phyloP scores from a whole-genome alignment of 768 basidiomycete genomes.

The Rhizopogon salebrosus region DNA sequence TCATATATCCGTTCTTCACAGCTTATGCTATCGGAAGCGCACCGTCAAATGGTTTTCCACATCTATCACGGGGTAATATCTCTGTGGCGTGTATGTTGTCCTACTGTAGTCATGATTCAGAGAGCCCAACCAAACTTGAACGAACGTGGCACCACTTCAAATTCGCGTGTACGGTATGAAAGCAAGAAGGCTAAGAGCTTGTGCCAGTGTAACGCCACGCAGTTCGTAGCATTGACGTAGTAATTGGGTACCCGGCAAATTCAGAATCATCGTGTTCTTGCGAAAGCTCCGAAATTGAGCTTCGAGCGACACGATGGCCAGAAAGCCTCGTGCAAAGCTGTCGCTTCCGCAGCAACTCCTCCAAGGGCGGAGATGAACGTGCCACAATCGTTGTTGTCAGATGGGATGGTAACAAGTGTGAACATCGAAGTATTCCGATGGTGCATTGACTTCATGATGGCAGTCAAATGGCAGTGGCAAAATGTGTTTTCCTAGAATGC shows the following conservation, averaged over 20 bases:
- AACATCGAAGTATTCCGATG: neutral
- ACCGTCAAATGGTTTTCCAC: conserved; percentile 2
- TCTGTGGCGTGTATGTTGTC: neutral
- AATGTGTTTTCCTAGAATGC: neutral
- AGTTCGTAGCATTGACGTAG: neutral
- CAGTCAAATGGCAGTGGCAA: neutral
- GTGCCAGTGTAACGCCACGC: neutral
- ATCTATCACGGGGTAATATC: conserved; percentile 5
- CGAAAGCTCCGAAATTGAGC: neutral
- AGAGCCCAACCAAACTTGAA: neutral
- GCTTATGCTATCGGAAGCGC: conserved; percentile 19
- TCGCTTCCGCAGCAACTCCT: neutral
- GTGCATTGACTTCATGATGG: neutral
- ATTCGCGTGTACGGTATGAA: neutral
- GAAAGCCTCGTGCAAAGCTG: neutral
- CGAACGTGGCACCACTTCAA: neutral
- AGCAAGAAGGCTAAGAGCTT: neutral
- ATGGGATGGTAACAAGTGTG: neutral
- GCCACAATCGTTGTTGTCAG: neutral
- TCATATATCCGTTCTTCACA: conserved; percentile 32
- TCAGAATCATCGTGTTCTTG: neutral
- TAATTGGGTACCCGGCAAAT: neutral
- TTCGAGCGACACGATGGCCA: neutral
- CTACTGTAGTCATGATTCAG: conserved; percentile 6
- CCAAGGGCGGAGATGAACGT: neutral